Percentiles rank a stretch among this genome's conserved stretches.
Conservation (phyloP, 148 eudicot genomes). For the Arbutus unedo region DNA sequence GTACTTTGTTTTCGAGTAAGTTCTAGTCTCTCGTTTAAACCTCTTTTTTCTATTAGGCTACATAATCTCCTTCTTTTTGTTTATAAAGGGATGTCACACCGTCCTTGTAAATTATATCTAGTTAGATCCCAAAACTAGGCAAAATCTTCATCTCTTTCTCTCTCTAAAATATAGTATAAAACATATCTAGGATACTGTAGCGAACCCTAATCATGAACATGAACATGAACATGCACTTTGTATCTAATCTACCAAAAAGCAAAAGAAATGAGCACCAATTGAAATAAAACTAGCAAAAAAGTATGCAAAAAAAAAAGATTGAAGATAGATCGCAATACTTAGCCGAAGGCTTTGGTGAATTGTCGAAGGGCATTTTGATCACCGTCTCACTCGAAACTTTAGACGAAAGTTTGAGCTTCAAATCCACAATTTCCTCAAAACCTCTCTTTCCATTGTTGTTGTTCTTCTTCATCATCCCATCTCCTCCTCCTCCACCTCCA, state of each 20-base stretch:
- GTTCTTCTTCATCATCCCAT: background rate
- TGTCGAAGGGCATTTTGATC: slow-evolving; percentile 12
- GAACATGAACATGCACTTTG: background rate
- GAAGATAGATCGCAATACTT: slow-evolving; percentile 33
- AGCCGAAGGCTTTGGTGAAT: slow-evolving; percentile 41
- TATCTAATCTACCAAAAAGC: background rate
- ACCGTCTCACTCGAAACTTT: slow-evolving; percentile 9
- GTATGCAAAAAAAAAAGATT: background rate
- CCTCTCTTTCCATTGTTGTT: slow-evolving; percentile 45
- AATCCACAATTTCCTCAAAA: slow-evolving; percentile 37
- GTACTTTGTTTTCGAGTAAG: no score
- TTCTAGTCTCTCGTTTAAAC: no score
- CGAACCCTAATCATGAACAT: background rate
- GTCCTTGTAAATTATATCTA: no score
- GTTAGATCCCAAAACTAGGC: no score
- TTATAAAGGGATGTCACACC: no score
- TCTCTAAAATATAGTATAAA: background rate
- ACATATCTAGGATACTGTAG: no score
- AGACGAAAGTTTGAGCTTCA: slow-evolving; percentile 48
- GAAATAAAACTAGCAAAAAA: background rate
- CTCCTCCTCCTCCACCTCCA: slow-evolving; percentile 25
- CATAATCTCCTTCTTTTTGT: no score
- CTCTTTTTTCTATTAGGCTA: no score
- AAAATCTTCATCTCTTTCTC: background rate
- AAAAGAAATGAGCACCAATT: background rate